Base-by-base conservation (phyloP, 306 rosid genomes). In the Sicyos edulis region DNA sequence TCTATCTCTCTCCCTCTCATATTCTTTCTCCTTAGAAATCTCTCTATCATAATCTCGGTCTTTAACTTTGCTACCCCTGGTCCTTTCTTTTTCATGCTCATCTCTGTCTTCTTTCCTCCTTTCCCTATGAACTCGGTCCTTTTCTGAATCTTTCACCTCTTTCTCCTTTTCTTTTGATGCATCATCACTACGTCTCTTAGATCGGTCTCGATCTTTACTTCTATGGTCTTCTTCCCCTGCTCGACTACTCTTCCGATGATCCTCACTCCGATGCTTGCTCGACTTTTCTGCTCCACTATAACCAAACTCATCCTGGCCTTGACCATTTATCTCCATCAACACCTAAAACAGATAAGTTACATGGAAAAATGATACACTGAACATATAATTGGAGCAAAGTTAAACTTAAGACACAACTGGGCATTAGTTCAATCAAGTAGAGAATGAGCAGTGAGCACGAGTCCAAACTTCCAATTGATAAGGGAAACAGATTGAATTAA, bases 31-130 rank as follows among this genome's bases (percentile, higher is more conserved):
- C 73, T 82, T 86, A 22, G 84, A 74, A 63, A 81, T 85, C 57
- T 92, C 97, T 71, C 87, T 76, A 54, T 92, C 96, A 68, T 85
- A 80, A 58, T 86, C 96, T 74, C 80, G 87, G 78, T 89, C 97
- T 82, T 85, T 89, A 44, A 4, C 70, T 81, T 89, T 92, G 44
- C 54, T 61, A 58, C 88, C 89, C 80, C 83, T 89, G 66, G 79
- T 60, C 80, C 87, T 83, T 16, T 89, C 95, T 82, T 86, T 92
- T 24, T 88, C 91, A 11, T 82, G 84, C 24, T 86, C 96, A 67
- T 87, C 92, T 73, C 88, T 89, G 32, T 88, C 88, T 13, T 90
- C 96, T 76, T 79, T 87, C 83, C 88, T 88, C 78, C 85, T 86
- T 6, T 91, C 96, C 81, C 86, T 79, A 2, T 59, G 77, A n/a